These are phyloP conservation scores for Mortierella sp. DNA, from an alignment of 371 early-diverging fungal species.

Conservation along the genomic window DNA sequence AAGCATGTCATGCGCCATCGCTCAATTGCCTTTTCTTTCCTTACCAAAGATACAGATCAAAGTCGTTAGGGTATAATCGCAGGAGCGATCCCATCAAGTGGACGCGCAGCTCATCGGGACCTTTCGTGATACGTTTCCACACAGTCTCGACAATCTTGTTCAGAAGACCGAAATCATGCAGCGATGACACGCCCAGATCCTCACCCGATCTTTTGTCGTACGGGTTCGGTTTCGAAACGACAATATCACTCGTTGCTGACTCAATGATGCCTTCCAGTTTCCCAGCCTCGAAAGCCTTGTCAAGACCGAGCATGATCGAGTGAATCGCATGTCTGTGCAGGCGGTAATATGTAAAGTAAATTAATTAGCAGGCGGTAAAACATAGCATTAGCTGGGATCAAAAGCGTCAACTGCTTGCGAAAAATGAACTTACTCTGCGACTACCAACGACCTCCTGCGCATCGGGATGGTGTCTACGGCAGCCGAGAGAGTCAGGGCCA, in stretches of 20 bases:
- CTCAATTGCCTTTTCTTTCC: not conserved
- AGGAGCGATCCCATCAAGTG: slow-evolving; percentile 26
- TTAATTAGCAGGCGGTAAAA: not conserved
- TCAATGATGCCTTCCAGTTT: not conserved
- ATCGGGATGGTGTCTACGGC: slow-evolving; percentile 17
- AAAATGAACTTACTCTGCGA: slow-evolving; percentile 30
- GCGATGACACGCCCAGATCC: slow-evolving; percentile 5
- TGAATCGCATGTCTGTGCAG: slow-evolving; percentile 25
- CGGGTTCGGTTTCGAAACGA: slow-evolving; percentile 24
- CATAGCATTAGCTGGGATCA: no score
- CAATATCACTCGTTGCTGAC: slow-evolving; percentile 8
- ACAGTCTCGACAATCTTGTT: slow-evolving; percentile 33
- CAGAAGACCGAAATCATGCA: slow-evolving; percentile 22
- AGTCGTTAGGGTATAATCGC: slow-evolving; percentile 24
- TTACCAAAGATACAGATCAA: slow-evolving; percentile 42
- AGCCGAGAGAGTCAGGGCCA: slow-evolving; percentile 16
- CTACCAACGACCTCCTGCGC: slow-evolving; percentile 3
- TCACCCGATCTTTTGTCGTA: slow-evolving; percentile 24
- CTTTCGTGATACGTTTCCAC: slow-evolving; percentile 9
- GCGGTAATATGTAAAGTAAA: not conserved
- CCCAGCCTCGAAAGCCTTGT: not conserved
- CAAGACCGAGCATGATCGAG: slow-evolving; percentile 27
- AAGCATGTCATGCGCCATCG: not conserved
- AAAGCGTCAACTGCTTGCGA: not conserved
- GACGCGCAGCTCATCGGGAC: slow-evolving; percentile 18